A percentile compares a stretch with the other conserved stretches of the same genome.
Evolutionary conservation across 139 green algal genomes (phyloP).

Genomic region (Edaphochlamys debaryana): DNA sequence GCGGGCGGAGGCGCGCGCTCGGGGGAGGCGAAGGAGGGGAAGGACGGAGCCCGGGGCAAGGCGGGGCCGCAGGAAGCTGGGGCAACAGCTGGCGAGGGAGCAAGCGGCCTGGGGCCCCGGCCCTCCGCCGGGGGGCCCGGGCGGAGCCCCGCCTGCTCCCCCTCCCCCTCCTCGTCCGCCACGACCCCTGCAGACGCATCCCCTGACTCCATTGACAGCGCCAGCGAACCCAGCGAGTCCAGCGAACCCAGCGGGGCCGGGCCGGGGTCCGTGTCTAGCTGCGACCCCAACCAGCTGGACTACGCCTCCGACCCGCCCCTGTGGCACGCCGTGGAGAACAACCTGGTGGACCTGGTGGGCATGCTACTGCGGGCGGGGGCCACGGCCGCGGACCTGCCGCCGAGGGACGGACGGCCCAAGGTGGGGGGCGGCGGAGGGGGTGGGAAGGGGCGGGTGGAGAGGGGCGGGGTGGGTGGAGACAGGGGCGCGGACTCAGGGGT

Average conservation of each 20-base stretch:
- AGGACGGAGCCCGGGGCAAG: too few species aligned
- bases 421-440: neutral
- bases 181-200: too few species aligned
- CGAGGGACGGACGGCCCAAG: conserved; percentile 6
- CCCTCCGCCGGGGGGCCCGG: too few species aligned
- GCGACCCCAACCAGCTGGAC: conserved; percentile 47
- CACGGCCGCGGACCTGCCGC: conserved; percentile 30
- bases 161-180: too few species aligned
- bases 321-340: conserved; percentile 57
- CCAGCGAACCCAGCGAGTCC: too few species aligned
- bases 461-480: neutral
- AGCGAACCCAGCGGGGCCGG: too few species aligned
- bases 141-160: too few species aligned
- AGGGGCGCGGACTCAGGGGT: too few species aligned
- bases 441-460: neutral
- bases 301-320: conserved; percentile 49
- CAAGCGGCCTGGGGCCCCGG: too few species aligned
- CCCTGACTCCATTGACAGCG: too few species aligned
- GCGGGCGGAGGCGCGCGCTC: neutral
- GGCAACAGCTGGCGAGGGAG: neutral
- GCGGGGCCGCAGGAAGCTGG: neutral
- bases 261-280: too few species aligned
- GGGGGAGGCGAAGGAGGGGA: neutral
- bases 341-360: conserved; percentile 41
- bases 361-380: conserved; percentile 43